Conservation (phyloP, 352 stramenopile species). For the Pythium phragmitis region DNA sequence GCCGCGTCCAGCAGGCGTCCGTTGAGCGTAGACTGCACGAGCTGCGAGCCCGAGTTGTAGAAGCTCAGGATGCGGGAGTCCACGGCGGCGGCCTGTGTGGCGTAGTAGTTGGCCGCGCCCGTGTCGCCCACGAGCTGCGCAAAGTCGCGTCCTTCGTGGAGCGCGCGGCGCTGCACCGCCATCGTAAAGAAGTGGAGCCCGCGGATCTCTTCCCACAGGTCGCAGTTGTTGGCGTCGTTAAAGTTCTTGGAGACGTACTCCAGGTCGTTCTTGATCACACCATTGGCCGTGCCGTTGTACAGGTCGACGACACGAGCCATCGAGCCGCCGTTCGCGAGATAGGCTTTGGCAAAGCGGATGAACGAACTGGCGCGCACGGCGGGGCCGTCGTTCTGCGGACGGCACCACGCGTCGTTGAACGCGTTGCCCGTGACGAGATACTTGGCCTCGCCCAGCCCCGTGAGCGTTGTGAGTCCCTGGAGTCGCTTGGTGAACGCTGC, state of each 20-base stretch:
- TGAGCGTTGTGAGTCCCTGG: conserved; percentile 22
- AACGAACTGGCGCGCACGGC: conserved; percentile 27
- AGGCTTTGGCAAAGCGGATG: conserved; percentile 28
- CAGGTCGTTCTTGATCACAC: conserved; percentile 27
- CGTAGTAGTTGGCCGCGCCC: conserved; percentile 20
- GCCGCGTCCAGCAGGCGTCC: conserved; percentile 25
- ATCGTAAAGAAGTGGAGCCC: conserved; percentile 32
- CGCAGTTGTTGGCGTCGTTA: conserved; percentile 27
- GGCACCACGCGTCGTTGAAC: conserved; percentile 30
- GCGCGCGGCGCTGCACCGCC: conserved; percentile 24
- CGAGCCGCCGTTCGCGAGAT: conserved; percentile 23
- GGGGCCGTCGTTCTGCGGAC: conserved; percentile 30
- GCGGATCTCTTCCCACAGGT: conserved; percentile 29
- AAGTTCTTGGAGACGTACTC: conserved; percentile 29
- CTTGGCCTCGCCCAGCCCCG: conserved; percentile 28
- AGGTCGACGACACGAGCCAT: conserved; percentile 18
- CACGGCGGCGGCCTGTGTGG: conserved; percentile 11
- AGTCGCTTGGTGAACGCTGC: conserved; percentile 28
- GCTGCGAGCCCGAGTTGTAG: conserved; percentile 27
- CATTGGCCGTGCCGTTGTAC: conserved; percentile 30
- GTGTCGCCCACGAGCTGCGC: conserved; percentile 23
- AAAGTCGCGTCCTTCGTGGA: conserved; percentile 28
- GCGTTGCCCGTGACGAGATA: conserved; percentile 27
- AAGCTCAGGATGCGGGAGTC: conserved; percentile 24
- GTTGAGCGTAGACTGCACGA: conserved; percentile 24